These are phyloP conservation scores for Psilocybe azurescens DNA, from an alignment of 768 basidiomycete species.

Conservation along the genomic window DNA sequence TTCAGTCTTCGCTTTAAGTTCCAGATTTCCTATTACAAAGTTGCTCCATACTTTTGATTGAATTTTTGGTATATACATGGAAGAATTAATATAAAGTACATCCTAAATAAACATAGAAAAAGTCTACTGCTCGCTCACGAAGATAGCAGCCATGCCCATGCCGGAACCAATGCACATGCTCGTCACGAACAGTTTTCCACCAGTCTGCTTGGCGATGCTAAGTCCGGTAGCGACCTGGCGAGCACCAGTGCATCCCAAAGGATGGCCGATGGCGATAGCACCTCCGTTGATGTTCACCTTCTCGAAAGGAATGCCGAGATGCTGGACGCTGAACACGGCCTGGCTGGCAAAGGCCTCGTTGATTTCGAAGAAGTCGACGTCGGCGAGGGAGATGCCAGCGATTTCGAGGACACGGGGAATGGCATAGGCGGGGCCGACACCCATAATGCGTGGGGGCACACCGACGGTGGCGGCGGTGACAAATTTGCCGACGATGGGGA, in stretches of 20 bases:
- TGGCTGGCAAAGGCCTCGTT: constrained; percentile 87
- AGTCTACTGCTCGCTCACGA: constrained; percentile 79
- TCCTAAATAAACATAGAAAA: constrained; percentile 1
- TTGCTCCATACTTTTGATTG: constrained; percentile 4
- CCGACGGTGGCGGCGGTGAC: constrained; percentile 73
- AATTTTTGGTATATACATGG: constrained; percentile 1
- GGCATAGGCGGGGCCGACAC: constrained; percentile 89
- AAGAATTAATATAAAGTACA: neutral
- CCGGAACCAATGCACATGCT: constrained; percentile 92
- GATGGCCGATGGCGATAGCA: constrained; percentile 81
- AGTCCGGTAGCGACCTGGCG: constrained; percentile 88
- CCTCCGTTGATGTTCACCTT: constrained; percentile 80
- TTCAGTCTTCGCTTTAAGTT: no score
- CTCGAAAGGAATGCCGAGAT: constrained; percentile 89
- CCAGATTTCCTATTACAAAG: neutral
- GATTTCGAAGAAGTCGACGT: constrained; percentile 83
- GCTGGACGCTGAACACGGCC: constrained; percentile 75
- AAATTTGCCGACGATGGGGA: constrained; percentile 90
- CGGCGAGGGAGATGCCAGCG: constrained; percentile 69
- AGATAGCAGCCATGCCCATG: constrained; percentile 90
- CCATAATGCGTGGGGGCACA: constrained; percentile 89
- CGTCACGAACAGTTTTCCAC: constrained; percentile 80
- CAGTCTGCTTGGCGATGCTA: constrained; percentile 79
- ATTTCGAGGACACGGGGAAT: constrained; percentile 73
- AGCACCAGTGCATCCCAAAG: constrained; percentile 87